phyloP scores from a whole-genome alignment of 2,329 filamentous ascomycete genomes.

The Monilinia fructicola region DNA sequence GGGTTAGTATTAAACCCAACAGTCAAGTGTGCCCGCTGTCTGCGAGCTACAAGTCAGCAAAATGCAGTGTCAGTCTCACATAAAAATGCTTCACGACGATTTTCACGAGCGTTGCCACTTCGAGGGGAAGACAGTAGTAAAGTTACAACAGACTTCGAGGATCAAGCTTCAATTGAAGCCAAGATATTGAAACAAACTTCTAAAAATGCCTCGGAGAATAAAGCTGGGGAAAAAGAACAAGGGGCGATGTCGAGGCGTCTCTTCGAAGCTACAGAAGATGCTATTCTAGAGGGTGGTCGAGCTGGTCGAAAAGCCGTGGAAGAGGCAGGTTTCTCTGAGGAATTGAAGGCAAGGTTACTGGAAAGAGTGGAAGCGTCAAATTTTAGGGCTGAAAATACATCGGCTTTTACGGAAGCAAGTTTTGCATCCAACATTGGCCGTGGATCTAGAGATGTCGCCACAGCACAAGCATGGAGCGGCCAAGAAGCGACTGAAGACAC shows the following conservation, averaged over 20 bases:
- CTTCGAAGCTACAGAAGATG: constrained; percentile 63
- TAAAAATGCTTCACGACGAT: constrained; percentile 22
- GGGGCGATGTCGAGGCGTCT: constrained; percentile 55
- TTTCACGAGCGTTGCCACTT: constrained; percentile 35
- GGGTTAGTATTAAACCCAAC: constrained; percentile 28
- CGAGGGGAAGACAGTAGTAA: constrained; percentile 26
- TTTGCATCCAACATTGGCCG: constrained; percentile 60
- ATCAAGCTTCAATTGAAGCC: constrained; percentile 27
- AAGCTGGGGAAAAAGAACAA: constrained; percentile 26
- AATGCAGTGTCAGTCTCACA: constrained; percentile 30
- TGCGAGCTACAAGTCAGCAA: constrained; percentile 32
- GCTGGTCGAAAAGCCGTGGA: constrained; percentile 59
- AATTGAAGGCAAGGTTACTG: constrained; percentile 59
- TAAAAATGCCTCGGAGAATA: constrained; percentile 8
- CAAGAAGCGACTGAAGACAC: constrained; percentile 72
- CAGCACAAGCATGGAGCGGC: constrained; percentile 73
- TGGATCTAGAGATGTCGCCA: constrained; percentile 67
- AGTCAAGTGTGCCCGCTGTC: constrained; percentile 35
- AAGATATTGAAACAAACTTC: constrained; percentile 22
- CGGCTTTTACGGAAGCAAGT: constrained; percentile 50
- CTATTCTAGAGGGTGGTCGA: constrained; percentile 56
- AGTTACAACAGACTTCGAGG: constrained; percentile 22
- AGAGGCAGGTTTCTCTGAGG: constrained; percentile 63
- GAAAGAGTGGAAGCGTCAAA: constrained; percentile 56
- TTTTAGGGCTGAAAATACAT: constrained; percentile 52